Evolutionary conservation across 1,284 basidiomycete species (phyloP).

Genomic region (Heterobasidion annosum): DNA sequence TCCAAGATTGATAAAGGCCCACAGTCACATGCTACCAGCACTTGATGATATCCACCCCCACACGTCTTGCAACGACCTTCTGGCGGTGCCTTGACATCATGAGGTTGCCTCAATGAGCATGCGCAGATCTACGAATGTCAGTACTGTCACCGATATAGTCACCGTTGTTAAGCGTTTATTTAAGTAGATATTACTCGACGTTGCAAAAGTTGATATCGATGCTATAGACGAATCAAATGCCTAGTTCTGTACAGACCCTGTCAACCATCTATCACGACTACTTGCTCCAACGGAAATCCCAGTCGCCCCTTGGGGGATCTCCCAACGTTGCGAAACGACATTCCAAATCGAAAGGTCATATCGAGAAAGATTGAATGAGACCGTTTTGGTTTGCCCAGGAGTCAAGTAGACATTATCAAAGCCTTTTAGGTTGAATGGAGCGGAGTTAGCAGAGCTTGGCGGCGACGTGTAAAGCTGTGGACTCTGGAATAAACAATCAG

Average conservation of each 20-base stretch:
- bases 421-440: constrained; percentile 36
- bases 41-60: not conserved
- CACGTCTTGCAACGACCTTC: not conserved
- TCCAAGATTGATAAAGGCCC: not conserved
- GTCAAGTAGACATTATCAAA: constrained; percentile 37
- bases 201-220: not conserved
- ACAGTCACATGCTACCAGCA: not conserved
- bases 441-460: constrained; percentile 35
- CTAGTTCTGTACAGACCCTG: constrained; percentile 14
- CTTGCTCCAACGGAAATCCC: constrained; percentile 43
- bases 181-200: not conserved
- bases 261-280: constrained; percentile 38
- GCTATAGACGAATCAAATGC: not conserved
- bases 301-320: constrained; percentile 32
- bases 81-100: not conserved
- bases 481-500: constrained; percentile 21
- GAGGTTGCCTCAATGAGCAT: not conserved
- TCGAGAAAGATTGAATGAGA: constrained; percentile 32
- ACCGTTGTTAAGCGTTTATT: not conserved
- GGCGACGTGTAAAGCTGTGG: constrained; percentile 40
- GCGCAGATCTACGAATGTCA: not conserved
- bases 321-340: constrained; percentile 33
- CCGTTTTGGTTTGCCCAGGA: constrained; percentile 28
- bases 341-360: constrained; percentile 37
- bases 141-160: too few species aligned